Conservation (phyloP, 331 rosid genomes). For the Malus hybrid region DNA sequence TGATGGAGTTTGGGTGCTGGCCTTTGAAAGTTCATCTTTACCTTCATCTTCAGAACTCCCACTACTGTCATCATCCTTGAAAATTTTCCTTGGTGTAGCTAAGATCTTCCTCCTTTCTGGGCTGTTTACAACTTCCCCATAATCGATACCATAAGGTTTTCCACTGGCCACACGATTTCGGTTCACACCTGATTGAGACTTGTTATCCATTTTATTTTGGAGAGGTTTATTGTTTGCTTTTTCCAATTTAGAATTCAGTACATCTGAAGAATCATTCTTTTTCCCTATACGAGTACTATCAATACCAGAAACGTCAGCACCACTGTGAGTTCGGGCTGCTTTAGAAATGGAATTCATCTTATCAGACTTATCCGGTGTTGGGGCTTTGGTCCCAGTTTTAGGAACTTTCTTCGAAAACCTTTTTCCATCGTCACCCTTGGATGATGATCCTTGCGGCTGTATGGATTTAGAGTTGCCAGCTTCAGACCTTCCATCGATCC, state of each 20-base stretch:
- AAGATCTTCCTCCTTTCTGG: constrained; percentile 32
- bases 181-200: constrained; percentile 4
- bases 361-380: constrained; percentile 27
- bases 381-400: constrained; percentile 22
- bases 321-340: constrained; percentile 23
- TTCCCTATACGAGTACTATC: constrained; percentile 7
- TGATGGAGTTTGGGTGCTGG: constrained; percentile 57
- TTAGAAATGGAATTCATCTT: constrained; percentile 22
- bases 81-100: constrained; percentile 41
- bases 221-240: constrained; percentile 19
- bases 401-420: constrained; percentile 22
- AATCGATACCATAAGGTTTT: constrained; percentile 24
- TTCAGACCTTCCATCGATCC: constrained; percentile 12
- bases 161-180: not conserved
- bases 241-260: constrained; percentile 24
- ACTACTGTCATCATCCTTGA: constrained; percentile 60
- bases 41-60: constrained; percentile 46
- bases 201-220: constrained; percentile 14
- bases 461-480: constrained; percentile 20
- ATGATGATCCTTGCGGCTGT: constrained; percentile 2
- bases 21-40: constrained; percentile 27
- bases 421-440: constrained; percentile 28
- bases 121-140: constrained; percentile 23
- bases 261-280: constrained; percentile 19
- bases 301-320: constrained; percentile 24